These are phyloP conservation scores for Claviceps purpurea DNA, from an alignment of 2,329 filamentous ascomycete genomes.

Conservation along the genomic window DNA sequence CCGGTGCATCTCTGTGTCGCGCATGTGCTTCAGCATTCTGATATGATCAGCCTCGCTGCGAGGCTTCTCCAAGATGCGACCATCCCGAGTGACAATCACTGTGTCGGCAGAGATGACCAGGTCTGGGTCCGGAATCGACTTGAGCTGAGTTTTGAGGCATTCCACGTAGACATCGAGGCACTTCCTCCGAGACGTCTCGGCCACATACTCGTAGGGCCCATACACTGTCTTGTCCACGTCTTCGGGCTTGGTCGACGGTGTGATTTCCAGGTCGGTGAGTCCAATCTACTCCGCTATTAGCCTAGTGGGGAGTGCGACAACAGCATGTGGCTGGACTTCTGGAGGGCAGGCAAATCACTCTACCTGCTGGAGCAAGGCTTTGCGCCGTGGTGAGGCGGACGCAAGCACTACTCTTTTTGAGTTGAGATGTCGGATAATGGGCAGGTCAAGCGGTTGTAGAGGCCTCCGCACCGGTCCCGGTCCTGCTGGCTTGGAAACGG, in stretches of 20 bases:
- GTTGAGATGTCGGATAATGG: conserved; percentile 63
- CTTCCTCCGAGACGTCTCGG: conserved; percentile 75
- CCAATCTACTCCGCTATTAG: conserved; percentile 45
- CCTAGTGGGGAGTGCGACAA: not conserved
- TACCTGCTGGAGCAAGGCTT: conserved; percentile 64
- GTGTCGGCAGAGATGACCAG: conserved; percentile 88
- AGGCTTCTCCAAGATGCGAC: conserved; percentile 84
- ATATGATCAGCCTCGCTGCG: conserved; percentile 68
- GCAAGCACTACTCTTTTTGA: conserved; percentile 77
- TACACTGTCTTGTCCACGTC: conserved; percentile 64
- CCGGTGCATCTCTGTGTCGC: conserved; percentile 65
- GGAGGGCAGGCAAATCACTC: not conserved
- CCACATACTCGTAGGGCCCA: conserved; percentile 80
- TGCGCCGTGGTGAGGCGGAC: conserved; percentile 74
- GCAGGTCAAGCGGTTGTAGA: conserved; percentile 61
- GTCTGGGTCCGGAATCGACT: conserved; percentile 51
- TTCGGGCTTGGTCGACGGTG: conserved; percentile 73
- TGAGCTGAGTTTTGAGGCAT: conserved; percentile 28
- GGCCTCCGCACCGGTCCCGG: conserved; percentile 30
- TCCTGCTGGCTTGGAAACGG: conserved; percentile 13
- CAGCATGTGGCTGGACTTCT: not conserved
- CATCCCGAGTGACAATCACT: conserved; percentile 63
- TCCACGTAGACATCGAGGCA: conserved; percentile 55
- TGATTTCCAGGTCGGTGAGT: conserved; percentile 67
- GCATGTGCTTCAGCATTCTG: conserved; percentile 66